Evolutionary conservation across 2,329 filamentous ascomycete species (phyloP).

Genomic region (Talaromyces albobiverticillius): DNA sequence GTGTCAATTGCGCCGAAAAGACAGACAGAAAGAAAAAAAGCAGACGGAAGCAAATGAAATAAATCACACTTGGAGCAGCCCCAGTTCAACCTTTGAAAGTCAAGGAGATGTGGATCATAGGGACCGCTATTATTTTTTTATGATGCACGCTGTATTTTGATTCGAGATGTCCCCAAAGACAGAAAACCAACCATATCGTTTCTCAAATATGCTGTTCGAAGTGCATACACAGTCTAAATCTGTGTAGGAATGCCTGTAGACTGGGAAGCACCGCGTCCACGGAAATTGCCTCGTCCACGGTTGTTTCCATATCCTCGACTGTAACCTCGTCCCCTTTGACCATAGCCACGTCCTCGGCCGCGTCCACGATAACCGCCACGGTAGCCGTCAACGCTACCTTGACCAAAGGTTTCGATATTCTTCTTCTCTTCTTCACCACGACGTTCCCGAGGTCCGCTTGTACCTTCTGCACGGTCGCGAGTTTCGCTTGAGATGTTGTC

Average conservation of each 20-base stretch:
- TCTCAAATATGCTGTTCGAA: not conserved
- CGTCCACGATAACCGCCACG: conserved; percentile 76
- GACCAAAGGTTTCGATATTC: conserved; percentile 97
- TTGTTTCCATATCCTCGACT: conserved; percentile 40
- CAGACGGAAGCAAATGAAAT: not conserved
- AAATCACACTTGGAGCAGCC: not conserved
- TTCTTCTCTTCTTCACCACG: conserved; percentile 88
- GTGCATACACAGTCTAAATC: conserved; percentile 25
- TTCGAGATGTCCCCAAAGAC: not conserved
- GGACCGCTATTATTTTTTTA: not conserved
- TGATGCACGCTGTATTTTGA: not conserved
- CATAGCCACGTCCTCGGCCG: conserved; percentile 54
- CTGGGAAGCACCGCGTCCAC: conserved; percentile 36
- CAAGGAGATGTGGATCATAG: not conserved
- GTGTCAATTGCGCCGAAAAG: conserved; percentile 7
- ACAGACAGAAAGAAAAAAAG: not conserved
- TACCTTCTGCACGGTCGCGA: conserved; percentile 78
- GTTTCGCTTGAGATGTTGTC: conserved; percentile 96
- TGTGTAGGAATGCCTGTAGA: conserved; percentile 37
- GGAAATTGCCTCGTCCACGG: conserved; percentile 38
- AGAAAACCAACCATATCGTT: not conserved
- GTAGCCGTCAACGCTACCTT: conserved; percentile 89
- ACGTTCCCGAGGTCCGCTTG: conserved; percentile 72
- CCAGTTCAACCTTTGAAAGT: conserved; percentile 1
- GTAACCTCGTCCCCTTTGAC: conserved; percentile 46